Percentiles rank a stretch among this genome's conserved stretches.
Evolutionary conservation across 2,329 filamentous ascomycete genomes (phyloP).

Genomic region (Ophiostoma sp.): DNA sequence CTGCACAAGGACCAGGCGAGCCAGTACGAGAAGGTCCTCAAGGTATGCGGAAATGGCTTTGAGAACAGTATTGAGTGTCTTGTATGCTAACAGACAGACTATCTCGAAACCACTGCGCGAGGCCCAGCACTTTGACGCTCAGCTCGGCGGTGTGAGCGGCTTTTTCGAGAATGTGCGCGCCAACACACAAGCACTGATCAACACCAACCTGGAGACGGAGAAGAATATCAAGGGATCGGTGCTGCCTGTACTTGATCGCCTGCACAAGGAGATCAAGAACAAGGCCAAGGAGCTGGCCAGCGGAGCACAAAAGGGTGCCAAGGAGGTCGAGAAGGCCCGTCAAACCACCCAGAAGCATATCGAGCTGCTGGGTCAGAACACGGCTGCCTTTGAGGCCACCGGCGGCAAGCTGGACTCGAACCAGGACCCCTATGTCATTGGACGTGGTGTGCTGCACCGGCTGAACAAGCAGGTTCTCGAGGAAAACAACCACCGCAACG

Average conservation of each 20-base stretch:
- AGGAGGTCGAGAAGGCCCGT: constrained; percentile 86
- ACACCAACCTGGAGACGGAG: constrained; percentile 84
- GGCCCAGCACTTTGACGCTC: constrained; percentile 88
- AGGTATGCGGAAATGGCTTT: constrained; percentile 45
- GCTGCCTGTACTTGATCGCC: constrained; percentile 78
- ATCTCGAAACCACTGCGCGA: constrained; percentile 82
- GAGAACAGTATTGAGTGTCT: background rate
- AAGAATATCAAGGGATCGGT: constrained; percentile 83
- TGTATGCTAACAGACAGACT: constrained; percentile 47
- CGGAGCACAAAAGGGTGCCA: constrained; percentile 77
- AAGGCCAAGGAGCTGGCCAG: constrained; percentile 84
- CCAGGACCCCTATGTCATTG: constrained; percentile 85
- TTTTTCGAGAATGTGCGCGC: constrained; percentile 91
- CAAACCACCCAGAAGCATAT: constrained; percentile 89
- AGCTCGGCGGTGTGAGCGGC: constrained; percentile 76
- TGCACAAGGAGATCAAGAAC: constrained; percentile 95
- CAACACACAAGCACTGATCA: constrained; percentile 87
- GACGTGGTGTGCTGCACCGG: constrained; percentile 74
- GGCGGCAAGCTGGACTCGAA: constrained; percentile 63
- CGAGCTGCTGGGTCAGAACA: constrained; percentile 82
- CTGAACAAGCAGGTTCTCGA: constrained; percentile 86
- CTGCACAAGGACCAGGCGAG: constrained; percentile 78
- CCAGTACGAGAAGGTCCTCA: constrained; percentile 91
- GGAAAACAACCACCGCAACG: constrained; percentile 93
- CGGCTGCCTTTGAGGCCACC: constrained; percentile 71